Evolutionary conservation across 2,329 filamentous ascomycete species (phyloP).

Genomic region (Sclerotiophoma versabilis): DNA sequence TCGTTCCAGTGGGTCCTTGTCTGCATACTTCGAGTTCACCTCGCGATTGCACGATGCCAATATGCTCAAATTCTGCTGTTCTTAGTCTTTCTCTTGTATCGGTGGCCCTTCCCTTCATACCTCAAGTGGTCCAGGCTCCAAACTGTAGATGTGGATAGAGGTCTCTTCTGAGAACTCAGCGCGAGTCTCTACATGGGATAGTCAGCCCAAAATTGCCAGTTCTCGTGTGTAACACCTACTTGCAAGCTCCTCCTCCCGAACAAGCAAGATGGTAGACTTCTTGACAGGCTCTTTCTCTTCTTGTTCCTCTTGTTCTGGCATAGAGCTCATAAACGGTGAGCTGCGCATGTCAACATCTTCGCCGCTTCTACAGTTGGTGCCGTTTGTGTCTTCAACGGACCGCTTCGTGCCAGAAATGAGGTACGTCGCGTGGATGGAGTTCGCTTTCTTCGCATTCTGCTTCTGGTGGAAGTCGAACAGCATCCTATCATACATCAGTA

Average conservation of each 20-base stretch:
- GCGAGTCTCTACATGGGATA: constrained; percentile 64
- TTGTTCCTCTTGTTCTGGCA: constrained; percentile 56
- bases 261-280: constrained; percentile 69
- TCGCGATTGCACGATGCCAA: constrained; percentile 74
- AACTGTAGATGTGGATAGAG: constrained; percentile 86
- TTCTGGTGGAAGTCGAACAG: constrained; percentile 82
- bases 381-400: constrained; percentile 44
- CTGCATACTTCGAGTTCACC: constrained; percentile 61
- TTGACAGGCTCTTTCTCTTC: constrained; percentile 55
- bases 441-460: constrained; percentile 77
- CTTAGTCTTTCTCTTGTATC: constrained; percentile 48
- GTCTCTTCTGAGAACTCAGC: constrained; percentile 73
- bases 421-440: constrained; percentile 90
- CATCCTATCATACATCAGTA: constrained; percentile 65
- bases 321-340: constrained; percentile 72
- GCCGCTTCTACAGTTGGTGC: constrained; percentile 55
- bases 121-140: constrained; percentile 74
- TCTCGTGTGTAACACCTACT: constrained; percentile 54
- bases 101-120: constrained; percentile 47
- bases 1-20: constrained; percentile 66
- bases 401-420: constrained; percentile 75
- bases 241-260: constrained; percentile 74
- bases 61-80: constrained; percentile 67
- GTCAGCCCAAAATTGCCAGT: constrained; percentile 18
- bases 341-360: constrained; percentile 73